A percentile compares a stretch with the other conserved stretches of the same genome.
Evolutionary conservation across 2,329 filamentous ascomycete species (phyloP).

Genomic region (Aspergillus sp.): DNA sequence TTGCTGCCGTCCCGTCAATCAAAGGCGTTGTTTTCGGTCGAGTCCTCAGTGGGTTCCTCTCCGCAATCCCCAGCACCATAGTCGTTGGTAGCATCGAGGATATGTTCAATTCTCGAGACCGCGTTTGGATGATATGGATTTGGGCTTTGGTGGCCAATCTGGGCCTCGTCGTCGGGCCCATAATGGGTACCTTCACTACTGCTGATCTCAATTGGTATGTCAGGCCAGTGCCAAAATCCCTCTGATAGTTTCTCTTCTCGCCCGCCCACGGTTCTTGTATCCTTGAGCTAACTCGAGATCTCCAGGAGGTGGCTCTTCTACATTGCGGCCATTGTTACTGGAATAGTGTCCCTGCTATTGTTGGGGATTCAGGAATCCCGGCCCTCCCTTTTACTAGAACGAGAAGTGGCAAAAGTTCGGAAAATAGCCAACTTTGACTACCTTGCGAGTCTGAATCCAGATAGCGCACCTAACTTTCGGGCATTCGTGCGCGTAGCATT

Average conservation of each 20-base stretch:
- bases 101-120: constrained; percentile 47
- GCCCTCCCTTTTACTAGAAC: constrained; percentile 44
- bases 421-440: constrained; percentile 25
- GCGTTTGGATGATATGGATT: constrained; percentile 49
- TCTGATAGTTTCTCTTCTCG: background rate
- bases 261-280: background rate
- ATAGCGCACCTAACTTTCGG: constrained; percentile 37
- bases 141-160: constrained; percentile 48
- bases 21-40: constrained; percentile 43
- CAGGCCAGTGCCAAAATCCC: background rate
- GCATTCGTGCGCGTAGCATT: constrained; percentile 43
- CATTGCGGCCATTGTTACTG: constrained; percentile 42
- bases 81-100: constrained; percentile 52
- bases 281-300: background rate
- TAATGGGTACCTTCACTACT: constrained; percentile 45
- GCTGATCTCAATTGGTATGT: constrained; percentile 38
- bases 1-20: constrained; percentile 38
- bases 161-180: constrained; percentile 46
- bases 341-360: constrained; percentile 34
- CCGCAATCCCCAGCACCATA: constrained; percentile 50
- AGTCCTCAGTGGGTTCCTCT: constrained; percentile 46
- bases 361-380: constrained; percentile 45
- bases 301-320: constrained; percentile 49
- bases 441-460: constrained; percentile 39
- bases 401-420: constrained; percentile 32